Evolutionary conservation across 345 rosid species (phyloP).

Genomic region (Sisymbrium altissimum): DNA sequence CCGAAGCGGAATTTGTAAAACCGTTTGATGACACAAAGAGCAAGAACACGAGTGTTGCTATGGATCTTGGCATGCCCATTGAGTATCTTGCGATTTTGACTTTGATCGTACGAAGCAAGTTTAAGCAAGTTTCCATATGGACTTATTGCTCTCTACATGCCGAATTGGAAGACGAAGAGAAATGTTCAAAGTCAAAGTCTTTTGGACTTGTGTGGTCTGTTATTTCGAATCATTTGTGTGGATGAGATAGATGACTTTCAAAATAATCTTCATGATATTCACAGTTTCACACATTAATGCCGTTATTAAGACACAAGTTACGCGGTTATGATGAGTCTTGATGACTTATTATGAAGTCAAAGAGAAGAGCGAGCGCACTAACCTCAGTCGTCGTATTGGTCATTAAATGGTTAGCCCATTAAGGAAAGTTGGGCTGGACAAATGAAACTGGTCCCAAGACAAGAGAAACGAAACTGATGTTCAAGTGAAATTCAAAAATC

Average conservation of each 20-base stretch:
- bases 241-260: constrained; percentile 14
- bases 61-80: constrained; percentile 18
- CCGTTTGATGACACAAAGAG: constrained; percentile 7
- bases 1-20: background rate
- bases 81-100: constrained; percentile 1
- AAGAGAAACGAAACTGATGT: background rate
- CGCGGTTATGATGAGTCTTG: background rate
- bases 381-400: background rate
- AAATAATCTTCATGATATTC: background rate
- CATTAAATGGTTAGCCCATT: background rate
- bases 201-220: constrained; percentile 6
- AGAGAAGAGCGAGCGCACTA: background rate
- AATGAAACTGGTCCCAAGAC: too few species aligned
- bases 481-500: background rate
- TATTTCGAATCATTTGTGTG: constrained; percentile 8
- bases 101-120: background rate
- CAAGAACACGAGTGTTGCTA: background rate
- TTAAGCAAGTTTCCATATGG: background rate
- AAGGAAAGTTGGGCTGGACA: background rate
- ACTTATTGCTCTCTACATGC: background rate
- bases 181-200: constrained; percentile 30
- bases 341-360: background rate
- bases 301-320: background rate
- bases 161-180: background rate
- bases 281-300: background rate